Conservation (phyloP, 1,284 basidiomycete species). For the Boletus semigastroideus region DNA sequence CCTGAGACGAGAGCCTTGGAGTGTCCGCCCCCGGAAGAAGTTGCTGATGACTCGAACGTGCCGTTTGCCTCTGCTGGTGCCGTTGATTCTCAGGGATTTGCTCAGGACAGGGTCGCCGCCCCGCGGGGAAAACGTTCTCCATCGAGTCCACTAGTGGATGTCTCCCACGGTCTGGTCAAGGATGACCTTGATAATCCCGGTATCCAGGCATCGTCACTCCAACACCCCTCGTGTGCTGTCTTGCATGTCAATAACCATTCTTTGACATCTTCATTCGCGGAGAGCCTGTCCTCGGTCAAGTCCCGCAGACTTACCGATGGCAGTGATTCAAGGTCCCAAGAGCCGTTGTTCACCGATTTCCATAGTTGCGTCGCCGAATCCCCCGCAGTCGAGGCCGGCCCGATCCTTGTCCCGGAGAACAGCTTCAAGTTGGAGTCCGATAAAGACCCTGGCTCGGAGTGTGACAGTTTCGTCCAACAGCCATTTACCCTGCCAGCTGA, state of each 20-base stretch:
- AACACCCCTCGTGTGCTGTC: not conserved
- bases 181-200: not conserved
- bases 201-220: too few relatives aligned
- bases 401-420: not conserved
- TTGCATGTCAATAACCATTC: too few relatives aligned
- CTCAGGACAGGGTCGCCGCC: not conserved
- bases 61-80: not conserved
- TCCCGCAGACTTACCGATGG: not conserved
- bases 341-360: not conserved
- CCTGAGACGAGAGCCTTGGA: not conserved
- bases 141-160: not conserved
- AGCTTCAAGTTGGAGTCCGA: not conserved
- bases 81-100: not conserved
- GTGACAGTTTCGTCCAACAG: conserved; percentile 6
- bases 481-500: conserved; percentile 20
- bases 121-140: conserved; percentile 1
- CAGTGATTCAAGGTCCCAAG: not conserved
- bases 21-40: not conserved
- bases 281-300: not conserved
- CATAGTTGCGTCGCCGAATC: not conserved
- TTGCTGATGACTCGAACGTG: not conserved
- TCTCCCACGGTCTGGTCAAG: not conserved
- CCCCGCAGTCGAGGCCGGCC: not conserved
- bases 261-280: too few relatives aligned
- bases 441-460: not conserved